These are phyloP conservation scores for Rhodotorula sp. DNA, from an alignment of 1,284 basidiomycete genomes.

Conservation along the genomic window DNA sequence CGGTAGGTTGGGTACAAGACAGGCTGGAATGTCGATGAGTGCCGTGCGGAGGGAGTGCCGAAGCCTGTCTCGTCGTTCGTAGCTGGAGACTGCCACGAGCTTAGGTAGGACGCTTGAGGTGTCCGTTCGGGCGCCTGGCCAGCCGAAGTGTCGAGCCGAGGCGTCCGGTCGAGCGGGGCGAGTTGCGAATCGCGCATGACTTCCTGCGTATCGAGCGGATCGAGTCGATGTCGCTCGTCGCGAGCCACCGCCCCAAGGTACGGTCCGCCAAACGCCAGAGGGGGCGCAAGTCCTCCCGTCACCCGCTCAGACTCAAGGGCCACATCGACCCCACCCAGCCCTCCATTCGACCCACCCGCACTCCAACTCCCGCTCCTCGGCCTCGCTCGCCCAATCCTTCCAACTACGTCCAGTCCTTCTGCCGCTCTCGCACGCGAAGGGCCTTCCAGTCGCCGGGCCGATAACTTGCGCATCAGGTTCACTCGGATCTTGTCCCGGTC, in stretches of 20 bases:
- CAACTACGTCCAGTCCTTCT: slow-evolving; percentile 13
- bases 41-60: background rate
- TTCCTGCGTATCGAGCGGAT: background rate
- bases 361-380: slow-evolving; percentile 25
- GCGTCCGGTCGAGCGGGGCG: background rate
- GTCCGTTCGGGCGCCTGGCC: too few relatives aligned
- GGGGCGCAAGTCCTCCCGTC: background rate
- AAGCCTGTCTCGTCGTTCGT: background rate
- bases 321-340: background rate
- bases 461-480: slow-evolving; percentile 44
- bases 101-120: too few relatives aligned
- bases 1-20: background rate
- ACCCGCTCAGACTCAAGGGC: background rate
- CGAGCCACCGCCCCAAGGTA: background rate
- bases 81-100: too few relatives aligned
- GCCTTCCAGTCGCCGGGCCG: slow-evolving; percentile 33
- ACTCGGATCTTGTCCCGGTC: background rate
- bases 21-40: background rate
- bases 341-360: slow-evolving; percentile 18
- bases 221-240: background rate
- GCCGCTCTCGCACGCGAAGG: background rate
- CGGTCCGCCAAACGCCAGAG: background rate
- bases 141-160: background rate
- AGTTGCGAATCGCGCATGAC: slow-evolving; percentile 9
- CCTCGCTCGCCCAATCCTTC: slow-evolving; percentile 16